Percentiles rank a stretch among this genome's conserved stretches.
These are phyloP conservation scores for Trichoderma erinaceum DNA, from an alignment of 495 filamentous ascomycete genomes.

Conservation along the genomic window DNA sequence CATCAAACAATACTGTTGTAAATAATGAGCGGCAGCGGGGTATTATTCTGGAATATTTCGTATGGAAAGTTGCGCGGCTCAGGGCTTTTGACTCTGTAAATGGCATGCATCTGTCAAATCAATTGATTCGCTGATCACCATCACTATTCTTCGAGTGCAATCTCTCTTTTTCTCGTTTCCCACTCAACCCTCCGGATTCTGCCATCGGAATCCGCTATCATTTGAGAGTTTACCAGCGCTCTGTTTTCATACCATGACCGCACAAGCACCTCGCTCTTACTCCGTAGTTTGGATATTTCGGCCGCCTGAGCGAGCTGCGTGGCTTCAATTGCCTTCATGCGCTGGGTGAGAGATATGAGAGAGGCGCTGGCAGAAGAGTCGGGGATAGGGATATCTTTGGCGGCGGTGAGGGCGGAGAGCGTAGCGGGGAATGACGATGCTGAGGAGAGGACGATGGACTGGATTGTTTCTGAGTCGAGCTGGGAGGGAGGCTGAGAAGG, in stretches of 20 bases:
- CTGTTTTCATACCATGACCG: conserved; percentile 75
- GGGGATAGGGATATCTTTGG: conserved; percentile 69
- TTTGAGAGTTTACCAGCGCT: conserved; percentile 61
- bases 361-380: conserved; percentile 58
- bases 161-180: conserved; percentile 54
- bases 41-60: neutral
- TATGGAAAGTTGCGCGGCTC: neutral
- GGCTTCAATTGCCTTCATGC: conserved; percentile 59
- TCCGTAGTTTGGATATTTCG: conserved; percentile 64
- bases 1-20: neutral
- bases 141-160: conserved; percentile 24
- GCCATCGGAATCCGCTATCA: conserved; percentile 68
- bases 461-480: conserved; percentile 38
- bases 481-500: conserved; percentile 35
- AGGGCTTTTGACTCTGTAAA: neutral
- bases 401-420: conserved; percentile 71
- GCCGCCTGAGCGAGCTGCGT: conserved; percentile 64
- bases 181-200: conserved; percentile 62
- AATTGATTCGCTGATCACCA: neutral
- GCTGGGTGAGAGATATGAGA: conserved; percentile 63
- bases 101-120: neutral
- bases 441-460: conserved; percentile 68
- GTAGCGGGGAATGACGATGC: conserved; percentile 69
- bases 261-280: conserved; percentile 65
- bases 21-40: neutral